phyloP scores from a whole-genome alignment of 495 filamentous ascomycete species.

The Neurospora sp. region DNA sequence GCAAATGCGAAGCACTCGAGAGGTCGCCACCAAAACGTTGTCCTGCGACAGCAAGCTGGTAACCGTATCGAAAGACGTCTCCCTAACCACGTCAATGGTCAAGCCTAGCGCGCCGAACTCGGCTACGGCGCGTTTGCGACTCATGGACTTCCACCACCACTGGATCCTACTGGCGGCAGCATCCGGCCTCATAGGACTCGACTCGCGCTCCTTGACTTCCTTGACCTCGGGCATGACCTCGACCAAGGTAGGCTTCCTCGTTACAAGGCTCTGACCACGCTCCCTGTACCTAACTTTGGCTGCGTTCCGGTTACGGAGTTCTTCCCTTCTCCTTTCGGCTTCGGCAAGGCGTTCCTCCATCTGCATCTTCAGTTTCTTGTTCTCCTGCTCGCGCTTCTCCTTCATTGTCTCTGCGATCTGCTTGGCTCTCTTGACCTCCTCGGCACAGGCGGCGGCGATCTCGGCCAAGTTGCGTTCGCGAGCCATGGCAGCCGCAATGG shows the following conservation, averaged over 20 bases:
- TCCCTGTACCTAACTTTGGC: slow-evolving; percentile 42
- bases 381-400: slow-evolving; percentile 80
- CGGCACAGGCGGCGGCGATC: slow-evolving; percentile 87
- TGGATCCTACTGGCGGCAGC: slow-evolving; percentile 67
- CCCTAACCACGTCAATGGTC: slow-evolving; percentile 61
- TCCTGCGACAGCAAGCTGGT: slow-evolving; percentile 67
- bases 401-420: slow-evolving; percentile 85
- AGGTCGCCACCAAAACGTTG: slow-evolving; percentile 57
- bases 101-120: slow-evolving; percentile 61
- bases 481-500: slow-evolving; percentile 80
- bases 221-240: slow-evolving; percentile 44
- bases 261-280: slow-evolving; percentile 53
- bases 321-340: slow-evolving; percentile 64
- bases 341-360: slow-evolving; percentile 87
- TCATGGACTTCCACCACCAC: slow-evolving; percentile 58
- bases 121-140: slow-evolving; percentile 48
- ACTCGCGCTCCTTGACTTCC: slow-evolving; percentile 35
- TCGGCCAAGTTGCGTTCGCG: slow-evolving; percentile 86
- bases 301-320: slow-evolving; percentile 46
- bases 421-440: slow-evolving; percentile 91
- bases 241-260: slow-evolving; percentile 31
- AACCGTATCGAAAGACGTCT: slow-evolving; percentile 74
- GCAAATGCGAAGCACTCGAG: slow-evolving; percentile 64
- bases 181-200: slow-evolving; percentile 50
- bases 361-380: slow-evolving; percentile 59